Evolutionary conservation across 441 rosid genomes (phyloP).

Genomic region (Syzygium malaccense): DNA sequence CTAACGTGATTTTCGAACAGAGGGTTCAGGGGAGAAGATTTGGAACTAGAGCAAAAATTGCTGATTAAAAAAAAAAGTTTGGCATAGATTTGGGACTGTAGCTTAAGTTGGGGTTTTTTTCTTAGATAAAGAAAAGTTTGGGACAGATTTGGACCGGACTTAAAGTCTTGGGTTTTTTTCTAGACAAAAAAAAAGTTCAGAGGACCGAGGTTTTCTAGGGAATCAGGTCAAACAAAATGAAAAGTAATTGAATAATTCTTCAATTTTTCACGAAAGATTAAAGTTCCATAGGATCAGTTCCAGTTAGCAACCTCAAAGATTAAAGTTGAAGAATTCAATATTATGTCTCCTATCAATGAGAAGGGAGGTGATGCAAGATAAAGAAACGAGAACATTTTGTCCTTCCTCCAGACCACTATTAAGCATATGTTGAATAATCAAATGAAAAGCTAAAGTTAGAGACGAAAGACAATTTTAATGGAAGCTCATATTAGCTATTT

Average conservation of each 20-base stretch:
- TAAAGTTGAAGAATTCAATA: not conserved
- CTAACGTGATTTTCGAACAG: no score
- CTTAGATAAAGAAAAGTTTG: no score
- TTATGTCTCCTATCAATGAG: not conserved
- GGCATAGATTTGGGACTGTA: no score
- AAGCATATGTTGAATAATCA: not conserved
- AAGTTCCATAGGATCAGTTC: not conserved
- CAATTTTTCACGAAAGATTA: not conserved
- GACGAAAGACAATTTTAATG: not conserved
- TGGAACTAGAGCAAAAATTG: no score
- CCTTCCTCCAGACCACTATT: not conserved
- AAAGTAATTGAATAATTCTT: not conserved
- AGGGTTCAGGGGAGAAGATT: no score
- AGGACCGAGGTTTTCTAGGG: no score
- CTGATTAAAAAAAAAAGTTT: no score
- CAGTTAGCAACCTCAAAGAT: not conserved
- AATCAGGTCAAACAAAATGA: not conserved
- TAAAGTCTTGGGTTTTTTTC: no score
- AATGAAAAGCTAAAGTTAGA: not conserved
- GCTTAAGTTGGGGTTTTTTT: no score
- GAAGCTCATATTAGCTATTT: not conserved
- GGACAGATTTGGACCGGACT: no score
- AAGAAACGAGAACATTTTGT: not conserved
- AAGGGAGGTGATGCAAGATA: not conserved
- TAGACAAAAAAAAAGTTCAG: no score